These are phyloP conservation scores for Ophiocordyceps camponoti-saundersi DNA, from an alignment of 2,329 filamentous ascomycete genomes.

Conservation along the genomic window DNA sequence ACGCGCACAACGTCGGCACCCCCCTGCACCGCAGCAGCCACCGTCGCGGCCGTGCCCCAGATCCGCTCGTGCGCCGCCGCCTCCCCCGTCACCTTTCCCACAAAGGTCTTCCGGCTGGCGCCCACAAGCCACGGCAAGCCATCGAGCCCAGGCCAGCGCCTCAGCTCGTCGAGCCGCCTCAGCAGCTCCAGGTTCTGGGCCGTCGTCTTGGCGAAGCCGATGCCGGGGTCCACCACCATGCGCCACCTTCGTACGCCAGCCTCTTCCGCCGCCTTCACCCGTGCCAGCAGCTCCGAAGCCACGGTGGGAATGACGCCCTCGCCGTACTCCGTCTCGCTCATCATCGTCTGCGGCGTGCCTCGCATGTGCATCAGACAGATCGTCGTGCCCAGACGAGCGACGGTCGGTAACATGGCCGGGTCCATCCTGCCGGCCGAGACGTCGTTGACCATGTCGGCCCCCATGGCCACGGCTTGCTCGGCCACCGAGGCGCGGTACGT, in stretches of 20 bases:
- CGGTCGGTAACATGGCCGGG: constrained; percentile 61
- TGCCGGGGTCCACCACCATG: constrained; percentile 82
- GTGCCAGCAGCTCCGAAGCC: constrained; percentile 47
- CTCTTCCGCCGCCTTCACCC: constrained; percentile 56
- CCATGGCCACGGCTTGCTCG: constrained; percentile 54
- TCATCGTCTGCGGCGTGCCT: constrained; percentile 73
- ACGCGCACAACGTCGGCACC: constrained; percentile 87
- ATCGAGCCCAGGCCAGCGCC: constrained; percentile 44
- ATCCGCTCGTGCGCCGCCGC: constrained; percentile 48
- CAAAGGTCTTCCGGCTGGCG: constrained; percentile 75
- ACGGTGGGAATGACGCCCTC: constrained; percentile 49
- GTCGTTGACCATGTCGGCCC: constrained; percentile 90
- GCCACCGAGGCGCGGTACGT: constrained; percentile 83
- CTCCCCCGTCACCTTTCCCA: constrained; percentile 68
- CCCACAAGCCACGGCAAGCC: constrained; percentile 81
- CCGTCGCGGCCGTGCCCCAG: constrained; percentile 79
- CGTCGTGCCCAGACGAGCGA: constrained; percentile 61
- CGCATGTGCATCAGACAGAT: constrained; percentile 89
- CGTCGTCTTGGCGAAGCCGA: constrained; percentile 80
- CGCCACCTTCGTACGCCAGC: constrained; percentile 85
- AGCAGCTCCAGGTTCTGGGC: constrained; percentile 72
- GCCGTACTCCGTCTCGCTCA: constrained; percentile 48
- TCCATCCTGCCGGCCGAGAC: constrained; percentile 73
- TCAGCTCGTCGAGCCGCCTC: constrained; percentile 45
- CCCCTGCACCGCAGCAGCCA: constrained; percentile 69